A percentile compares a stretch with the other conserved stretches of the same genome.
phyloP scores from a whole-genome alignment of 2,329 filamentous ascomycete genomes.

The Phialemonium atrogriseum region DNA sequence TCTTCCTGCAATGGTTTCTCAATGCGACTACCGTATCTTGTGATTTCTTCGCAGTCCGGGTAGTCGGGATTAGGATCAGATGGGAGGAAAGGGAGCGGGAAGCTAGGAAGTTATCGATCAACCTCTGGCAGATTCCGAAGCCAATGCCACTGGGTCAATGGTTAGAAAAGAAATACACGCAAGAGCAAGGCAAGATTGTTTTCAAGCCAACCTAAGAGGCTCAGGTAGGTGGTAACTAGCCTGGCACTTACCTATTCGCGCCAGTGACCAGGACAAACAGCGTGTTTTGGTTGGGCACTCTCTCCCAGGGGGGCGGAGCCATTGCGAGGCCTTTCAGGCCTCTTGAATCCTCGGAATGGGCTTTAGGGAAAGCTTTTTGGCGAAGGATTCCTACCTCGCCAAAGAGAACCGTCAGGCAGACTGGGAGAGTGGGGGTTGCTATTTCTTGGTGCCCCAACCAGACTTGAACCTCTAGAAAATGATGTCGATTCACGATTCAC shows the following conservation, averaged over 20 bases:
- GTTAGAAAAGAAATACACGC: slow-evolving; percentile 17
- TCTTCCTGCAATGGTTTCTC: slow-evolving; percentile 49
- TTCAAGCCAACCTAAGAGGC: background rate
- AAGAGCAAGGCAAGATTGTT: no score
- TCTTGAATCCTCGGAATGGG: no score
- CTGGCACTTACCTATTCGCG: slow-evolving; percentile 63
- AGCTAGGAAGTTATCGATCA: slow-evolving; percentile 83
- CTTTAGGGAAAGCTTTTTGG: no score
- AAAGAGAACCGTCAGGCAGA: no score
- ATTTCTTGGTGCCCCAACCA: no score
- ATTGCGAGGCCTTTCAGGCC: slow-evolving; percentile 10
- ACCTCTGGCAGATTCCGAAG: slow-evolving; percentile 70
- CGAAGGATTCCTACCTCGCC: no score
- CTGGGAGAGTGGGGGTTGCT: no score
- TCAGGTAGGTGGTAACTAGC: no score
- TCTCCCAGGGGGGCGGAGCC: slow-evolving; percentile 26
- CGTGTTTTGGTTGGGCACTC: slow-evolving; percentile 29
- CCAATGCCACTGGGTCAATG: slow-evolving; percentile 66
- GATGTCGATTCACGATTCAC: no score
- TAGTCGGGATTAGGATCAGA: slow-evolving; percentile 76
- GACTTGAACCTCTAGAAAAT: no score
- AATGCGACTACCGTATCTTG: slow-evolving; percentile 61
- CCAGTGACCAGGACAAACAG: slow-evolving; percentile 70
- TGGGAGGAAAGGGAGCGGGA: slow-evolving; percentile 57
- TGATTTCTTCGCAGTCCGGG: slow-evolving; percentile 67